Evolutionary conservation across 192 early-diverging fungal species (phyloP), one percentile per base, ranked within the genome.

Genomic region (Globomyces pollinis-pini): DNA sequence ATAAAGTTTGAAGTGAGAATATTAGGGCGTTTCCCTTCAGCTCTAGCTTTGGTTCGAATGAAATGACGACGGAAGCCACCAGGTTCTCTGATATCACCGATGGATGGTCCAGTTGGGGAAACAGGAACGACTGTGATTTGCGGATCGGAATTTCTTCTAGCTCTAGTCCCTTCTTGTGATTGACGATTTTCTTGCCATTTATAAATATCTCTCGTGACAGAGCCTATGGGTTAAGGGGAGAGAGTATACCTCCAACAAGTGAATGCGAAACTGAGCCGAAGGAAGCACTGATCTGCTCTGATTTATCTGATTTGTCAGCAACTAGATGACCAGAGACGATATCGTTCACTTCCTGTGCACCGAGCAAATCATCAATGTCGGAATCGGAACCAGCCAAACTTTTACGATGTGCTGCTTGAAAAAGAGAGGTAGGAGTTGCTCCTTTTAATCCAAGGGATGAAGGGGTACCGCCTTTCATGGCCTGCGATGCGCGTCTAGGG

Each of bases 51-150:
- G 50, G 82, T 74, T 5, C 79, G 77, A 36, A 96, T 66, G 69
- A 91, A 91, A 67, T 91, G 85, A 18, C 94, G 80, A 35, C 94
- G 79, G 67, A 97, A 93, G 21, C 86, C 87, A 55, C 94, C 94
- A 0, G 94, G 94, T 34, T 85, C 79, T 26, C 70, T 73, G 33
- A 91, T 72, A 15, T 86, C 75, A 24, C 77, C 73, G 12, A 80
- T 67, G 11, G 59, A 63, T 4, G 49, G 28, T 50, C 57, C 30
- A 16, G 60, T 35, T 15, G 50, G 54, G 31, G 57, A 49, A 1
- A 36, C 61, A 5, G 50, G 59, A n/a, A 60, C 11, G 35, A 28
- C 23, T 1, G 58, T 9, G 3, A 78, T 56, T 24, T 74, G 69
- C 16, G 76, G 71, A 36, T 70, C 63, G 13, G 71, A 74, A 51